Evolutionary conservation across 129 eudicot species (phyloP), one percentile per base, ranked within the genome.

Genomic region (Arctium minus): DNA sequence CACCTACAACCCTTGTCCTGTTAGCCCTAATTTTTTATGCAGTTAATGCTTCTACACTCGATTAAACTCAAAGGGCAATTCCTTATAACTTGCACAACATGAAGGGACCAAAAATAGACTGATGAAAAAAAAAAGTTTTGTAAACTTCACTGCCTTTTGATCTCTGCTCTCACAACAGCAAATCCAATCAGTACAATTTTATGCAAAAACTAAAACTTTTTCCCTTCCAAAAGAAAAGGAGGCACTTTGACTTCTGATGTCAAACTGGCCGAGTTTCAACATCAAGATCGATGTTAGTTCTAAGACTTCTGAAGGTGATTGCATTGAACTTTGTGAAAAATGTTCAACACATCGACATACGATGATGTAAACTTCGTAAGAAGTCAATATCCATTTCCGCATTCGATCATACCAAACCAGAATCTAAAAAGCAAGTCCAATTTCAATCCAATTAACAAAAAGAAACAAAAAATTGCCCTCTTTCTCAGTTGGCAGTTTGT

Each of bases 221-320:
- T 30, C 50, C 35, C 72, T 72, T 72, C 72, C 5, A 48, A 8
- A 33, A 33, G 44, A 72, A 44, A 6, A 4, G 7, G 84, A 72
- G 35, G 78, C 71, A 13, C 11, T 73, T 81, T 81, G 79, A 81
- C 84, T 72, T 81, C 40, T 38, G 40, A 72, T 29, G 72, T 53
- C 84, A 53, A 81, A 56, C 5, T 40, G 60, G 72, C 60, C 72
- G 64, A 60, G 31, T 22, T 68, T 68, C 70, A 37, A 82, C 77
- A 50, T 29, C 70, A 35, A 82, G 77, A 83, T 83, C 86, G 38
- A 83, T 53, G 39, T 27, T 50, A 76, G 70, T 35, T 82, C 31
- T 7, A 67, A 76, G 1, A 70, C 80, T 33, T 82, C 13, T 37
- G 30, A 74, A 30, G 74, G 36, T 39, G 60, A 73, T 62, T 65